Conservation (phyloP, 768 basidiomycete genomes). For the Termitomyces sp. region DNA sequence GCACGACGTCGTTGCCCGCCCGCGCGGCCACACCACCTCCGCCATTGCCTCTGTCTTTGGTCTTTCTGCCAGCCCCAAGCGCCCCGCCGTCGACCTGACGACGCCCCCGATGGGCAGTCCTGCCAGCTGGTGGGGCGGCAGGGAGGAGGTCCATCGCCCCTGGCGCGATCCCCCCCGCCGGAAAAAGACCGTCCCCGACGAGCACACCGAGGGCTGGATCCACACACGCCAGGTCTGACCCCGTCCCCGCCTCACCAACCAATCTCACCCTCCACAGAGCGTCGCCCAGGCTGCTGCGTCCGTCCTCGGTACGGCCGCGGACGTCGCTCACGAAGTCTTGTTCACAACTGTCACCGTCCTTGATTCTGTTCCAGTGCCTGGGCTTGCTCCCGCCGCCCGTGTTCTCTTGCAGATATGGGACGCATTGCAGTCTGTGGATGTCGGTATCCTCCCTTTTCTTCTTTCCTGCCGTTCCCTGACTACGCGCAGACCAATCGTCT, state of each 20-base stretch:
- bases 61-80: no score
- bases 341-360: slow-evolving; percentile 35
- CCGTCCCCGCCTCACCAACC: no score
- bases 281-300: slow-evolving; percentile 33
- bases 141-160: slow-evolving; percentile 12
- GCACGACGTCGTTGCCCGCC: background rate
- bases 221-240: slow-evolving; percentile 32
- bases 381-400: slow-evolving; percentile 45
- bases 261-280: no score
- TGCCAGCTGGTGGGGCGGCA: background rate
- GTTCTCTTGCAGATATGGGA: slow-evolving; percentile 63
- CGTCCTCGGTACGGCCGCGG: slow-evolving; percentile 34
- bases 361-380: slow-evolving; percentile 49
- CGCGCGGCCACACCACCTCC: slow-evolving; percentile 9
- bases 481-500: slow-evolving; percentile 54
- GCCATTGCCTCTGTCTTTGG: slow-evolving; percentile 7
- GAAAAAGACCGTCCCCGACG: slow-evolving; percentile 29
- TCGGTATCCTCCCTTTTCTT: slow-evolving; percentile 25
- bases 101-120: slow-evolving; percentile 7
- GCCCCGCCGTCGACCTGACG: no score
- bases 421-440: slow-evolving; percentile 53
- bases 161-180: slow-evolving; percentile 25
- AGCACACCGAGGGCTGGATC: slow-evolving; percentile 33
- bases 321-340: slow-evolving; percentile 41
- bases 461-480: background rate